Evolutionary conservation across 2,329 filamentous ascomycete species (phyloP), one percentile per base, ranked within the genome.

Genomic region (Blastomyces gilchristii): DNA sequence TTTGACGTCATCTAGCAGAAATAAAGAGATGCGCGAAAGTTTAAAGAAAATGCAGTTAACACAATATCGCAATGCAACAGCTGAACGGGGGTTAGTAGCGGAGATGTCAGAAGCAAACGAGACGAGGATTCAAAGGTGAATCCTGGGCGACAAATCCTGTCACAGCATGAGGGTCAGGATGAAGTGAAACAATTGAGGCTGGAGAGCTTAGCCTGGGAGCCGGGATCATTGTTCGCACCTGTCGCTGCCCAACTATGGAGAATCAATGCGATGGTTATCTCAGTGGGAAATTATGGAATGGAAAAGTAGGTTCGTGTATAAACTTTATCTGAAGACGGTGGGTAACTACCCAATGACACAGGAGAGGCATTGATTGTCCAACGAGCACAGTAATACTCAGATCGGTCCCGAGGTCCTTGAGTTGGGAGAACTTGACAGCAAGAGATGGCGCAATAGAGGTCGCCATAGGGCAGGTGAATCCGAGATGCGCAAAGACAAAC

Each of bases 1-100:
- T 28, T 58, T 43, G 54, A 58, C 54, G 37, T 58, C 37, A 58
- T 41, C 22, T 22, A 41, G 54, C 37, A 58, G n/a, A 22, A 41
- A 43, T 8, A 11, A 43, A 28, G n/a, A 16, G 14, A 37, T 16
- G 34, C 6, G 14, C 6, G 6, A 43, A 25, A 9, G 25, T 25
- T 43, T 5, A 57, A 41, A 41, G 18, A 41, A 39, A 41, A 28
- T 25, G 54, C 25, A 52, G 14, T 52, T 28, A 18, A 25, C 3
- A 9, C 28, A 11, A 39, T 43, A 16, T 43, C 18, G 25, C 37
- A 11, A 58, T 43, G 54, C 28, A 57, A 39, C 37, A 39, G 54
- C 9, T 22, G 37, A 25, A 57, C 16, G n/a, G 18, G 22, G 34
- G 54, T 34, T 57, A 25, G 37, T 43, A 28, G n/a, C 22, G 22